Conservation (phyloP, 148 eudicot species). For the Rhododendron ovatum region DNA sequence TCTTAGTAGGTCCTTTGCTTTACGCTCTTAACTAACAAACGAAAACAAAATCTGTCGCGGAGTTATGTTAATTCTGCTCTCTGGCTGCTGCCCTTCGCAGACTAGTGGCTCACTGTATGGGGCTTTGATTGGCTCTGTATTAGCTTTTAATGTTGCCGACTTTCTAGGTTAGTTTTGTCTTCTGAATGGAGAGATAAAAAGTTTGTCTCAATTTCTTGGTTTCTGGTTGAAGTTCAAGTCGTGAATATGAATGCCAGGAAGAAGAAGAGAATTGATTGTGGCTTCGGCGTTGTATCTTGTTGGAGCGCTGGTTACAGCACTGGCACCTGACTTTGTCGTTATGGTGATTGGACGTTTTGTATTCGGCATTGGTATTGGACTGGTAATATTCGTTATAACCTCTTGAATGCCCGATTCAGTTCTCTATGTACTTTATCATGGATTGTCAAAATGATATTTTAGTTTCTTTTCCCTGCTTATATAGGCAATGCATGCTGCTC, state of each 20-base stretch:
- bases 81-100: constrained; percentile 36
- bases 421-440: not conserved
- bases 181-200: not conserved
- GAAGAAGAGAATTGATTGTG: constrained; percentile 74
- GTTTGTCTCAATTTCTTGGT: not conserved
- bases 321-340: constrained; percentile 64
- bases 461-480: constrained; percentile 7
- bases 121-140: constrained; percentile 77
- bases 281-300: constrained; percentile 57
- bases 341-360: constrained; percentile 81
- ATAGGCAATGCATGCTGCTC: constrained; percentile 99
- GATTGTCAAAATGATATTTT: not conserved
- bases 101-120: constrained; percentile 97
- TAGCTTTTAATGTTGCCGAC: constrained; percentile 89
- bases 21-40: not conserved
- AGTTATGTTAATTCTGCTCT: not conserved
- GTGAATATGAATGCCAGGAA: constrained; percentile 39
- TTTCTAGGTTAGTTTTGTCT: constrained; percentile 55
- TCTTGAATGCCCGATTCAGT: not conserved
- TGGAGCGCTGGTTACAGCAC: constrained; percentile 80
- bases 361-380: constrained; percentile 86
- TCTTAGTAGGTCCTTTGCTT: constrained; percentile 2
- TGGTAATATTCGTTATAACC: constrained; percentile 42
- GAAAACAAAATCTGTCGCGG: not conserved
- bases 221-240: constrained; percentile 9